Percentiles rank a stretch among this genome's conserved stretches.
Evolutionary conservation across 2,329 filamentous ascomycete genomes (phyloP).

Genomic region (Curvularia spicifera): DNA sequence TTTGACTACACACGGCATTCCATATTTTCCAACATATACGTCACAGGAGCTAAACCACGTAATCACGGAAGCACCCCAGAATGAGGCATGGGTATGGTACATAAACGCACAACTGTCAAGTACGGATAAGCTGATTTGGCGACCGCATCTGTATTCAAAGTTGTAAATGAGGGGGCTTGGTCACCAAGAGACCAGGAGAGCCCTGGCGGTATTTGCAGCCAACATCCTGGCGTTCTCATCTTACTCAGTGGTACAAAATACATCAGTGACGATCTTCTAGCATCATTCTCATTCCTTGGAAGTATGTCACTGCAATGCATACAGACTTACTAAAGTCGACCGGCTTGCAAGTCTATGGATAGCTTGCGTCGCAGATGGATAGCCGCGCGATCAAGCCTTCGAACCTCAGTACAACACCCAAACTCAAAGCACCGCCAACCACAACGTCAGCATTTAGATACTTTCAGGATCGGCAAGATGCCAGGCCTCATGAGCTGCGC

Average conservation of each 20-base stretch:
- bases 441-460: slow-evolving; percentile 3
- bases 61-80: neutral
- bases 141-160: neutral
- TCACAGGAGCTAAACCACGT: neutral
- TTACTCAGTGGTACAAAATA: neutral
- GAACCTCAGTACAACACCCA: neutral
- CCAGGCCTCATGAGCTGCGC: slow-evolving; percentile 9
- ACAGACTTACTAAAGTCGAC: neutral
- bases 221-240: neutral
- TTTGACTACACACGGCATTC: neutral
- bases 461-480: neutral
- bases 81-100: neutral
- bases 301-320: neutral
- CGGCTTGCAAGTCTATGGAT: neutral
- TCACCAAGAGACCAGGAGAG: neutral
- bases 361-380: neutral
- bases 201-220: neutral
- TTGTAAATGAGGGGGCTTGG: slow-evolving; percentile 1
- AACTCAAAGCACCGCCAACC: slow-evolving; percentile 5
- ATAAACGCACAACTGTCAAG: neutral
- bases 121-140: neutral
- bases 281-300: neutral
- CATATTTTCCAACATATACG: neutral
- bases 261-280: neutral
- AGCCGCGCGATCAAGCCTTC: neutral